Base-by-base conservation (phyloP, 768 basidiomycete genomes). In the Tulasnella sp. region DNA sequence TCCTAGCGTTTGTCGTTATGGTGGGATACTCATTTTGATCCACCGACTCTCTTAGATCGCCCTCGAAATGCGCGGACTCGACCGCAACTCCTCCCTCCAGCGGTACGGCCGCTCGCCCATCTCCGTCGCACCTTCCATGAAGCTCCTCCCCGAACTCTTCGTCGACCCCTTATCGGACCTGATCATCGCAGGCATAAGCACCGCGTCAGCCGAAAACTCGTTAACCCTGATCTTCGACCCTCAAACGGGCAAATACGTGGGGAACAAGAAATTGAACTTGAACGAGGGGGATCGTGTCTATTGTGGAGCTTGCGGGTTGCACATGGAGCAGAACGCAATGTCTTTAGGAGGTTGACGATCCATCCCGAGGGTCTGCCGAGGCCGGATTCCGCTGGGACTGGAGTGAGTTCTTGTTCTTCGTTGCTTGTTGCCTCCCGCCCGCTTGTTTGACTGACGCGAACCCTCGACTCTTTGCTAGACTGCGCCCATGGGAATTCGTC, bases 271-370 rank as follows among this genome's bases (percentile, higher is more conserved):
- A 16, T 14, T 68, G 14, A 68, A 68, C 62, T 68, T 68, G 62
- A 68, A 68, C 62, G n/a, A 21, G 2, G 62, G 62, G 14, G 62
- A 68, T 68, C 27, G 62, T 4, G 62, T 68, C 2, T 68, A 68
- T 34, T 68, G 62, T n/a, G 62, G 62, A n/a, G 27, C 62, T 34
- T 68, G 62, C 18, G 62, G 62, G 12, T 14, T 68, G 62, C 62
- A 68, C 62, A 68, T 68, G 62, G 62, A 68, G 62, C 62, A 68
- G 62, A 68, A 68, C 62, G 62, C 4, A 68, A 68, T 18, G 62
- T 68, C 3, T 68, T 68, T 14, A 68, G 62, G 27, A 34, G 62
- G 62, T 68, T 68, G 62, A 68, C 62, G 62, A 68, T 68, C 27
- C 62, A 68, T 68, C 62, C 62, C 14, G 62, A 68, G 62, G 62